Evolutionary conservation across 2,329 filamentous ascomycete species (phyloP), one percentile per base, ranked within the genome.

Genomic region (Colletotrichum aenigma): DNA sequence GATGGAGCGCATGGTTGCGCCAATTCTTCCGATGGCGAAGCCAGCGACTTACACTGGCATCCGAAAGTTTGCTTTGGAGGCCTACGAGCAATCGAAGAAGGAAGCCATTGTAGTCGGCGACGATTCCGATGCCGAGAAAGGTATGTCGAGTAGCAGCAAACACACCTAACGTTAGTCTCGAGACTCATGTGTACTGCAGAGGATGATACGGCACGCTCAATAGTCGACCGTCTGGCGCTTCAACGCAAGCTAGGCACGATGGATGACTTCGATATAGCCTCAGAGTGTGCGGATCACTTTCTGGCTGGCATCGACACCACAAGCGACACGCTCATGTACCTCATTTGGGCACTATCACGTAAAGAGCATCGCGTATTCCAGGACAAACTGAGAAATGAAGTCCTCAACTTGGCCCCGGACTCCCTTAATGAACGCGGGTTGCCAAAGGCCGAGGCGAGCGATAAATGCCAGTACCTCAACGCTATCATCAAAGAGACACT

Each of bases 51-150:
- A 52, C 12, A 52, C 43, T 13, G 43, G 43, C 43, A 52, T 52
- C n/a, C 43, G 43, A 13, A 52, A 52, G n/a, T 21, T 52, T 52
- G 43, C 43, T 13, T 21, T 52, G 43, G 43, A 24, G 0, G 43
- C 43, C 0, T 52, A 52, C 1, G 43, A 52, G 43, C 43, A 21
- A 4, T 52, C n/a, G 2, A 10, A 0, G 43, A 21, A 52, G 3
- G 43, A 10, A 24, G 12, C n/a, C 43, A 13, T 7, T 12, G n/a
- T 0, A 21, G 43, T 3, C 4, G 43, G 4, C 43, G 1, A 24
- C 0, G 1, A 43, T 0, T 4, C 10, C 12, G n/a, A 7, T 7
- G n/a, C 6, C n/a, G 1, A 52, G 0, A 21, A 13, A 0, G 43
- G 43, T 52, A 21, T 0, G 43, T 36, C 34, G 15, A 36, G 34